Percentiles rank a stretch among this genome's conserved stretches.
These are phyloP conservation scores for Verticillium zaregamsianum DNA, from an alignment of 2,329 filamentous ascomycete genomes.

Conservation along the genomic window DNA sequence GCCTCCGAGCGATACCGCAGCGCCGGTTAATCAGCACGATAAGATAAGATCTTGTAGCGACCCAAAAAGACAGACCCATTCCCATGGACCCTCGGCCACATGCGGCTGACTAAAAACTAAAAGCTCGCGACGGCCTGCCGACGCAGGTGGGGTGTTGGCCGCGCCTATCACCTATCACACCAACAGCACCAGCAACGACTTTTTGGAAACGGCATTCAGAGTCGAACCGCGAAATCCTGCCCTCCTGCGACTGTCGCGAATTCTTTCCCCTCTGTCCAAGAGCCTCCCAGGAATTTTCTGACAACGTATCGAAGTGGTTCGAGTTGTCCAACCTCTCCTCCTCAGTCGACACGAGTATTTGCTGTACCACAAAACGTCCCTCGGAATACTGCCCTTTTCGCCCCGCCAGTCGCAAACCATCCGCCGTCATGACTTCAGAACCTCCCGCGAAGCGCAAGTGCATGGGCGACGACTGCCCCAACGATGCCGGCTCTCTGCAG, in stretches of 20 bases:
- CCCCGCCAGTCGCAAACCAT: not conserved
- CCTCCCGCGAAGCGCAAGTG: constrained; percentile 64
- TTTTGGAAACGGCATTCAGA: not conserved
- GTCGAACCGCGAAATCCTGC: constrained; percentile 1
- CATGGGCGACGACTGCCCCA: constrained; percentile 76
- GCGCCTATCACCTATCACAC: not conserved
- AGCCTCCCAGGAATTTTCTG: not conserved
- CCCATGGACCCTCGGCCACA: not conserved
- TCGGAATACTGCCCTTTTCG: not conserved
- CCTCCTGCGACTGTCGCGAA: not conserved
- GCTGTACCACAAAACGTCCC: not conserved
- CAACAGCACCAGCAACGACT: not conserved
- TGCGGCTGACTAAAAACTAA: not conserved
- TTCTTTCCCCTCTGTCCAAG: not conserved
- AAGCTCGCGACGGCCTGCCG: not conserved
- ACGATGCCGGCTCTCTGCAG: constrained; percentile 80
- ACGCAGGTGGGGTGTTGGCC: not conserved
- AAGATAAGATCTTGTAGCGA: not conserved
- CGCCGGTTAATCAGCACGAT: not conserved
- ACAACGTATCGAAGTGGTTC: not conserved
- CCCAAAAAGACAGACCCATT: no score
- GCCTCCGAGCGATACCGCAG: not conserved
- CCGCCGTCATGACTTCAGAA: constrained; percentile 41
- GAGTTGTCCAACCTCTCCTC: not conserved
- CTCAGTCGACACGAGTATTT: not conserved